phyloP scores from a whole-genome alignment of 2,329 filamentous ascomycete genomes.

The Teratosphaeria epicoccoides region DNA sequence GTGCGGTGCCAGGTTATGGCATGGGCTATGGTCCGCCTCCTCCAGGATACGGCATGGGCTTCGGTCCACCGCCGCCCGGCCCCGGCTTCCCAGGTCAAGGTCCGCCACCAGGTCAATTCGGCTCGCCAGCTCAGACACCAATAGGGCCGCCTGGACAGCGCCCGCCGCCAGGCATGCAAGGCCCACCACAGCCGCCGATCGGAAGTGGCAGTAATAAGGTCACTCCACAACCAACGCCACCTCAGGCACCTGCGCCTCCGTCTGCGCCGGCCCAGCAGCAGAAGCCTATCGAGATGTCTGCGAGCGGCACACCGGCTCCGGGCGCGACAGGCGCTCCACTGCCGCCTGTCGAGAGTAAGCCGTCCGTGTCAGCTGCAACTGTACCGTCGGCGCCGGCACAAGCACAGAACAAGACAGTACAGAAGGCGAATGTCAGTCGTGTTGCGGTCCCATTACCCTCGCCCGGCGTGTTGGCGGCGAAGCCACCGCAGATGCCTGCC shows the following conservation, averaged over 20 bases:
- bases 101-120: conserved; percentile 37
- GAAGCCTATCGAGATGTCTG: conserved; percentile 26
- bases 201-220: conserved; percentile 25
- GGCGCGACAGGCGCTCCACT: conserved; percentile 36
- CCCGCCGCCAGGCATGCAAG: conserved; percentile 36
- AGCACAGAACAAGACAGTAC: conserved; percentile 28
- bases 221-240: conserved; percentile 18
- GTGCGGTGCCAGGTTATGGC: conserved; percentile 48
- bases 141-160: conserved; percentile 45
- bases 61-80: conserved; percentile 25
- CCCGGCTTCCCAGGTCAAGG: conserved; percentile 43
- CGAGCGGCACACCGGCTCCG: conserved; percentile 31
- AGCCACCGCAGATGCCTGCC: conserved; percentile 13
- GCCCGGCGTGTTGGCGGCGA: conserved; percentile 23
- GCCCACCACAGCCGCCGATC: conserved; percentile 28
- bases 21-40: conserved; percentile 49
- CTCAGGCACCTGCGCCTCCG: not conserved
- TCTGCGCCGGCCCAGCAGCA: conserved; percentile 13
- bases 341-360: conserved; percentile 59
- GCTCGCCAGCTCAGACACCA: conserved; percentile 31
- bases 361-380: conserved; percentile 43
- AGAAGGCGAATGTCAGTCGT: conserved; percentile 38
- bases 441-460: conserved; percentile 51
- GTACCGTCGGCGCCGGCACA: conserved; percentile 37
- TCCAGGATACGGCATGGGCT: conserved; percentile 21